Evolutionary conservation across 208 protist species (phyloP).

Genomic region (Leishmania tropica): DNA sequence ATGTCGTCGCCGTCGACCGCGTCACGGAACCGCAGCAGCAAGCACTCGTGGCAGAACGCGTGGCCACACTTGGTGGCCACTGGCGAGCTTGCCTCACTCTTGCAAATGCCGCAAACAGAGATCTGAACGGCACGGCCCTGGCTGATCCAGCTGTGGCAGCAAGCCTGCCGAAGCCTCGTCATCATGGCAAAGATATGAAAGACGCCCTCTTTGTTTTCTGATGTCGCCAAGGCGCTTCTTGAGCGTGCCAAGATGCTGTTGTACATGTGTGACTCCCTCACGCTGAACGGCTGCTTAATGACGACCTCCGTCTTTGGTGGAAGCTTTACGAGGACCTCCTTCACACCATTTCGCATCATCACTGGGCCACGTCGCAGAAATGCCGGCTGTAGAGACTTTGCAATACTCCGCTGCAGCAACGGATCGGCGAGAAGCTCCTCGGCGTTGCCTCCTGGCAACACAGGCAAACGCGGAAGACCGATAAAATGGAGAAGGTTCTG

Average conservation of each 20-base stretch:
- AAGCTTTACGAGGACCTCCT: constrained; percentile 81
- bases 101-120: constrained; percentile 82
- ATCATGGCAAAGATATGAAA: constrained; percentile 95
- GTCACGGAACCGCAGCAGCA: constrained; percentile 79
- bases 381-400: constrained; percentile 84
- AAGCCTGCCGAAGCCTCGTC: constrained; percentile 92
- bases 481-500: constrained; percentile 91
- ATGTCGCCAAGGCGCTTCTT: constrained; percentile 69
- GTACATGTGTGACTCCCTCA: constrained; percentile 82
- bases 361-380: constrained; percentile 87
- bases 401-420: constrained; percentile 79
- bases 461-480: constrained; percentile 72
- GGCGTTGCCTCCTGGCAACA: constrained; percentile 66
- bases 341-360: constrained; percentile 85
- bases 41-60: constrained; percentile 87
- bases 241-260: constrained; percentile 85
- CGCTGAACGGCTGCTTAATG: constrained; percentile 63
- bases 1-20: constrained; percentile 75
- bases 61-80: constrained; percentile 85
- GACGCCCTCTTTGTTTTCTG: constrained; percentile 61
- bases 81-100: constrained; percentile 50
- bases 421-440: constrained; percentile 82
- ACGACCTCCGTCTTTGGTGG: constrained; percentile 81
- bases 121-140: constrained; percentile 62
- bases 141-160: constrained; percentile 92